Evolutionary conservation across 1,284 basidiomycete species (phyloP), one percentile per base, ranked within the genome.

Genomic region (Leccinum pachyderme): DNA sequence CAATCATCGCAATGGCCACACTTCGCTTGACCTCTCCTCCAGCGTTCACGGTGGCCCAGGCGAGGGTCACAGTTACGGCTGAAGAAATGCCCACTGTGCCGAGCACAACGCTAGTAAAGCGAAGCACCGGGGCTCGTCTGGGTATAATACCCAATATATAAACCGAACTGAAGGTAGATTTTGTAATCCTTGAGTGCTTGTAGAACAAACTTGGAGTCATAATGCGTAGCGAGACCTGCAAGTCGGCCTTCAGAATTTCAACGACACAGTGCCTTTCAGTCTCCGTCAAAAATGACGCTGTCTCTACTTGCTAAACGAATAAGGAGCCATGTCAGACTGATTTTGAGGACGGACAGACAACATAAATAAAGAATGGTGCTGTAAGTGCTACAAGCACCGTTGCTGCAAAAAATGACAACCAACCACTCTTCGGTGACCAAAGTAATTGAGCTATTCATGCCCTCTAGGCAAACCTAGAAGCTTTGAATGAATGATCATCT

Each of bases 11-110:
- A 51, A 84, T 68, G 0, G 74, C 77, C 31, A 82, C 78, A 55
- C 75, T 75, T 51, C 75, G 72, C 61, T 83, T 79, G 58, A 77
- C 58, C 54, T 80, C 79, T 13, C 84, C 84, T 49, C 82, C 82
- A 13, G 75, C 74, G 57, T 81, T 82, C 50, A 78, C 77, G 25
- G 76, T 75, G 5, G 72, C 75, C 84, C 83, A 86, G 7, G 81
- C 77, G n/a, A 84, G 66, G 33, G 67, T 63, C 39, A 82, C 63
- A 15, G 82, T 77, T 48, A 82, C 72, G 8, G 75, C 72, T 7
- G 81, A 76, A 64, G 73, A 82, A 7, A 80, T 71, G 22, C 83
- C 83, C n/a, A 75, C 69, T 8, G 80, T 75, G 39, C 76, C 72
- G 22, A 86, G 68, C 59, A 84, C 68, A 15, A 79, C 70, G 5